Evolutionary conservation across 164 flowering plant species (phyloP), one percentile per base, ranked within the genome.

Genomic region (Vitis rotundifolia): DNA sequence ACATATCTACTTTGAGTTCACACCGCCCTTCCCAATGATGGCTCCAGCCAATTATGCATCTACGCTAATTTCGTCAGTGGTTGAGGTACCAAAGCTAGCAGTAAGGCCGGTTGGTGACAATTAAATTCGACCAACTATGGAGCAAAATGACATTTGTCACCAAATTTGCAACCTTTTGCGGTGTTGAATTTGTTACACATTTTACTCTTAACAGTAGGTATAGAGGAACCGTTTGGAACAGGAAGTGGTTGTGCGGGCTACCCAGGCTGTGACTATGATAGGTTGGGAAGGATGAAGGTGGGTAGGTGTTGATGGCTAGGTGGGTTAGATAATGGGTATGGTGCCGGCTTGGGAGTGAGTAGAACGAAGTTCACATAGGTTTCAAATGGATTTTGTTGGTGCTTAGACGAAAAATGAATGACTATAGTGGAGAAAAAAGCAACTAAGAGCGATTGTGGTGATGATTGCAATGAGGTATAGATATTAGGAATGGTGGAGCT

Each of bases 11-110:
- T 95, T 95, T 0, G 99, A 90, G 77, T 92, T 89, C 57, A 90
- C 90, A 22, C 99, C 99, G 47, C 89, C 89, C 75, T 95, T 92
- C 53, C 99, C 99, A 51, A 95, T 95, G 59, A 95, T 90, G 65
- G 96, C 90, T 22, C 97, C 98, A 1, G 96, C 92, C 47, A 89
- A 88, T 22, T 94, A 88, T 6, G 93, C 92, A 80, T 93, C 98
- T 0, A 95, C 91, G 55, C 97, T 91, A 68, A 95, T 90, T 78
- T 93, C 93, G 10, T 97, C 88, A 31, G 94, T 89, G 26, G 97
- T 89, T 0, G 89, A 84, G 18, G 87, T 88, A 51, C 99, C 98
- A 72, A 94, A 94, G 74, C 85, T 81, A 19, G 87, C 84, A 3
- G 88, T 89, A 61, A 87, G 82, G 7, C 83, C 89, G 47, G 76